A percentile compares a stretch with the other conserved stretches of the same genome.
phyloP scores from a whole-genome alignment of 257 asterid genomes.

The Solanum paucissectum region DNA sequence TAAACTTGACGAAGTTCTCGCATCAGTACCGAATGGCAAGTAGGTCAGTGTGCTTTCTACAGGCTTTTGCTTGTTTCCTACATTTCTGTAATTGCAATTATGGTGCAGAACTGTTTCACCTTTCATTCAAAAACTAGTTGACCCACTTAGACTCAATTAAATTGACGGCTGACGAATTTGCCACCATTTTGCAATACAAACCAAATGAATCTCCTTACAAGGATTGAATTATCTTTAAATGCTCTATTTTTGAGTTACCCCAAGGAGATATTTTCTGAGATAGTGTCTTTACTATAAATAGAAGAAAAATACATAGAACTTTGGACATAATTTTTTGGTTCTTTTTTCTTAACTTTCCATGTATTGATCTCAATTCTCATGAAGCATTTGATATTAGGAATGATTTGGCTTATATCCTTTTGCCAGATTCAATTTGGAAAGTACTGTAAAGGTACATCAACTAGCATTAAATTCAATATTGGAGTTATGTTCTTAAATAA shows the following conservation, averaged over 20 bases:
- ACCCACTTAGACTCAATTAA: background rate
- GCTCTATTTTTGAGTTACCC: background rate
- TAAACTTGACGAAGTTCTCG: background rate
- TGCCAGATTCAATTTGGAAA: background rate
- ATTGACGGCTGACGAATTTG: background rate
- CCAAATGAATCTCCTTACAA: background rate
- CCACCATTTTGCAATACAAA: background rate
- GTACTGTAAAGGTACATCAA: background rate
- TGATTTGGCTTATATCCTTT: background rate
- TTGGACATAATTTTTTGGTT: background rate
- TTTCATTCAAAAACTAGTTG: background rate
- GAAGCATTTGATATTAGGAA: background rate
- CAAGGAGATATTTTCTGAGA: background rate
- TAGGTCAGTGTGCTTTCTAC: background rate
- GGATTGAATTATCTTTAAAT: background rate
- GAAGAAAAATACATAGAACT: background rate
- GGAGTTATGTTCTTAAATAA: background rate
- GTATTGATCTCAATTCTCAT: background rate
- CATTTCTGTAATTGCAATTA: background rate
- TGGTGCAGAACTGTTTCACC: background rate
- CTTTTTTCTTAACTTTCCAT: background rate
- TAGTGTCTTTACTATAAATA: background rate
- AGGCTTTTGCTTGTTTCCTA: background rate
- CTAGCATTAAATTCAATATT: background rate
- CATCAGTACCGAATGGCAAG: background rate